Conservation (phyloP, 1,284 basidiomycete genomes). For the Pascua guehoae region DNA sequence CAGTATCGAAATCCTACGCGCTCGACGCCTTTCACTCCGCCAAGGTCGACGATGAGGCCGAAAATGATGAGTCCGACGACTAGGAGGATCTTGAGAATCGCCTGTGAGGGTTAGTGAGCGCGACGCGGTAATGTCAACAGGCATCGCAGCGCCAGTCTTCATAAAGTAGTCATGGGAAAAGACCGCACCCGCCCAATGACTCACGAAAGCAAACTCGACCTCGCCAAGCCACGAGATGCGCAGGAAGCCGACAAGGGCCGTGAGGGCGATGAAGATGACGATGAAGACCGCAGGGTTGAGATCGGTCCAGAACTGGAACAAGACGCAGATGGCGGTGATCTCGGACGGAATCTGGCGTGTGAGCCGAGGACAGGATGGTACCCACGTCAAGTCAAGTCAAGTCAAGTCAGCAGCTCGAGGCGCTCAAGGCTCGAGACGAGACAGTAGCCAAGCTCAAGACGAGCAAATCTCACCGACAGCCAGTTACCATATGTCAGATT, state of each 20-base stretch:
- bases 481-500: constrained; percentile 26
- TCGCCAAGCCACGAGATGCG: constrained; percentile 24
- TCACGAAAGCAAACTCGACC: constrained; percentile 59
- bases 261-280: constrained; percentile 20
- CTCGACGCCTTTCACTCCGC: constrained; percentile 40
- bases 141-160: no score
- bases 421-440: no score
- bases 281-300: constrained; percentile 19
- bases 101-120: constrained; percentile 23
- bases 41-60: constrained; percentile 59
- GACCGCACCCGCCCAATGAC: no score
- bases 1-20: constrained; percentile 60
- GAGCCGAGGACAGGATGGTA: neutral
- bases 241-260: constrained; percentile 15
- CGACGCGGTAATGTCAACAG: no score
- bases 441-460: neutral
- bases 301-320: constrained; percentile 25
- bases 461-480: constrained; percentile 17
- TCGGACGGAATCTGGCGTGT: constrained; percentile 19
- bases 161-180: no score
- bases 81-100: constrained; percentile 69
- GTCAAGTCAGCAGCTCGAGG: no score
- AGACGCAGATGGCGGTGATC: constrained; percentile 24
- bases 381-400: no score
- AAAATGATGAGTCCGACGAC: constrained; percentile 58